These are phyloP conservation scores for Suillus variegatus DNA, from an alignment of 768 basidiomycete genomes.

Conservation along the genomic window DNA sequence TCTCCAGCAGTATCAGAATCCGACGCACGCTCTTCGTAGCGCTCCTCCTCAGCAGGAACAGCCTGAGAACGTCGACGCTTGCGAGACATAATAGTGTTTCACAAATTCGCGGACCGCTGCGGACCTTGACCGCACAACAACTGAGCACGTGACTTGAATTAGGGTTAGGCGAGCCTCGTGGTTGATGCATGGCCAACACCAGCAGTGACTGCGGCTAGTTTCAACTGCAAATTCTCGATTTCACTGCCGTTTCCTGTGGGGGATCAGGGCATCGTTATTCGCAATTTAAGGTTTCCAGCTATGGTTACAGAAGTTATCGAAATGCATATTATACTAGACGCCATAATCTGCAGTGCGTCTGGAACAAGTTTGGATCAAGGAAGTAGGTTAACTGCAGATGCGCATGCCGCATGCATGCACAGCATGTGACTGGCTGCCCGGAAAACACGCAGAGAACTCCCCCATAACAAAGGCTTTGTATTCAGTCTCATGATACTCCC, in stretches of 20 bases:
- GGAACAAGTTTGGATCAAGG: not conserved
- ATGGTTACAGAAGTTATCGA: not conserved
- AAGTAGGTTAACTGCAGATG: not conserved
- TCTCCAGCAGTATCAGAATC: constrained; percentile 14
- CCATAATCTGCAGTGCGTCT: not conserved
- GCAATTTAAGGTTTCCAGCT: too few relatives aligned
- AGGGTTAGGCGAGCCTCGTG: too few relatives aligned
- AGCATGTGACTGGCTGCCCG: not conserved
- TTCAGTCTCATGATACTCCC: not conserved
- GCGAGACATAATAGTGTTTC: constrained; percentile 27
- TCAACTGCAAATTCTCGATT: too few relatives aligned
- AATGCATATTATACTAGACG: not conserved
- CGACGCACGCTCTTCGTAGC: constrained; percentile 9
- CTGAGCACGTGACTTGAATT: not conserved
- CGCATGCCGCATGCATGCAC: not conserved
- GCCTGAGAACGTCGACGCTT: constrained; percentile 52
- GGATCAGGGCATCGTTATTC: too few relatives aligned
- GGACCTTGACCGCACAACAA: not conserved
- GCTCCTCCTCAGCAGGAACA: constrained; percentile 32
- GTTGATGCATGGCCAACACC: too few relatives aligned
- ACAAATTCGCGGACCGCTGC: not conserved
- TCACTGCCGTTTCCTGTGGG: too few relatives aligned
- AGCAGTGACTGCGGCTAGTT: too few relatives aligned
- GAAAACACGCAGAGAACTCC: not conserved
- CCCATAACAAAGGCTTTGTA: not conserved